phyloP scores from a whole-genome alignment of 495 filamentous ascomycete species.

The Penicillium soppii region DNA sequence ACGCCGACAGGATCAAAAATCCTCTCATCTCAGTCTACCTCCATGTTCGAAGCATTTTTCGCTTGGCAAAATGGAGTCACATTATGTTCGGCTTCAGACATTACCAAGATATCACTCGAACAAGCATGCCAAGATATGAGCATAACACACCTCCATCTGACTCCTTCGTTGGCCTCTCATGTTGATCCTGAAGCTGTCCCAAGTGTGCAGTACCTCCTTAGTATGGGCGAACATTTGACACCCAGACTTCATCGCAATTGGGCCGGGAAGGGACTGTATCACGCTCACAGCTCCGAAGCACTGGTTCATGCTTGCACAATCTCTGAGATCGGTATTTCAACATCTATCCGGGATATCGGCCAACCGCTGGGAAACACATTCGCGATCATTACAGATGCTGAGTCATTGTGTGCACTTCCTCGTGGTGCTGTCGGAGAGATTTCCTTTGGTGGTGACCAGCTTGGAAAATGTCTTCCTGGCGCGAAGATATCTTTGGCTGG shows the following conservation, averaged over 20 bases:
- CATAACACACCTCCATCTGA: conserved; percentile 75
- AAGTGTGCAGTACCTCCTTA: conserved; percentile 63
- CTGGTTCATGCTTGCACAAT: conserved; percentile 75
- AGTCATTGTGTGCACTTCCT: conserved; percentile 49
- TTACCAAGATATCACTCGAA: conserved; percentile 63
- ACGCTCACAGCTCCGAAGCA: conserved; percentile 72
- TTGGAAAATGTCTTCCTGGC: conserved; percentile 44
- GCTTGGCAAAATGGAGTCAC: conserved; percentile 72
- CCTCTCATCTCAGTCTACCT: conserved; percentile 70
- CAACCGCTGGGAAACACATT: conserved; percentile 68
- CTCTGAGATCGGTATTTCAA: conserved; percentile 40
- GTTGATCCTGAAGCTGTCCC: conserved; percentile 63
- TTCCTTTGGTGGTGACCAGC: conserved; percentile 81
- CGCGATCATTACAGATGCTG: conserved; percentile 57
- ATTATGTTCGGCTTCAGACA: conserved; percentile 66
- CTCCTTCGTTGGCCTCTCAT: conserved; percentile 71
- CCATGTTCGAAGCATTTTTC: conserved; percentile 80
- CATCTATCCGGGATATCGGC: conserved; percentile 60
- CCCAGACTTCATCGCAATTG: conserved; percentile 63
- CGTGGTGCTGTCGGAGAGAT: conserved; percentile 72
- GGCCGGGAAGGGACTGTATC: conserved; percentile 63
- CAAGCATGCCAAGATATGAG: conserved; percentile 51
- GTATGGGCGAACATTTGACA: conserved; percentile 69
- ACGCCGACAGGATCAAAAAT: conserved; percentile 45
- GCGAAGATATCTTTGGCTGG: conserved; percentile 50